Base-by-base conservation (phyloP, 495 filamentous ascomycete genomes). In the Neurospora sp. region DNA sequence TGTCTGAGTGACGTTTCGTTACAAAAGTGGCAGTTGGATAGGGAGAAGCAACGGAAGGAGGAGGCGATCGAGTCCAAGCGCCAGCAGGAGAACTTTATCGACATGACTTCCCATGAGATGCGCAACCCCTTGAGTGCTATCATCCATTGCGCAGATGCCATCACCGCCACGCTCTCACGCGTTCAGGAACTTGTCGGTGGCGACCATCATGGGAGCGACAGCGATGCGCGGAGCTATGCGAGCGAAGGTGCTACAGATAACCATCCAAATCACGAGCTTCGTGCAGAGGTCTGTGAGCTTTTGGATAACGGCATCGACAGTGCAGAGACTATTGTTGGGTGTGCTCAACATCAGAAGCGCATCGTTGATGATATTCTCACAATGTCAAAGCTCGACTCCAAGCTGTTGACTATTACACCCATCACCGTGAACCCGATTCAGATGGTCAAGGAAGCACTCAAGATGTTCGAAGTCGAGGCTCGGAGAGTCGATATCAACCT, bases 321-420 rank as follows among this genome's bases (percentile, higher is more conserved):
- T 3, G 89, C 91, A 5, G 89, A 93, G 70, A 94, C 91, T 2
- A 94, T 96, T 74, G 84, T 87, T 14, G 84, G 90, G 7, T 95
- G 92, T 73, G 88, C 91, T 6, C 86, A 89, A 72, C 93, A 95
- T 77, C 92, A 94, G 77, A 92, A 91, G 78, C 84, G 91, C 10
- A 94, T 96, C 53, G 89, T 94, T 4, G 90, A 94, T 76, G 92
- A 94, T 76, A 89, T 95, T 14, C 82, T 95, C 61, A 92, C 90
- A 4, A 87, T 93, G 72, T 93, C 91, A 3, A 95, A 94, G 77
- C 84, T 95, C 20, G 92, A 95, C 74, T 90, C 90, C 3, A 89
- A 89, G 17, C 82, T 93, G 73, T 81, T 95, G 3, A 84, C 89
- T 16, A 86, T 95, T 31, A 87, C 90, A 8, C 92, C 91, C 17